phyloP scores from a whole-genome alignment of 2,329 filamentous ascomycete species.

The Botrytis hyacinthi region DNA sequence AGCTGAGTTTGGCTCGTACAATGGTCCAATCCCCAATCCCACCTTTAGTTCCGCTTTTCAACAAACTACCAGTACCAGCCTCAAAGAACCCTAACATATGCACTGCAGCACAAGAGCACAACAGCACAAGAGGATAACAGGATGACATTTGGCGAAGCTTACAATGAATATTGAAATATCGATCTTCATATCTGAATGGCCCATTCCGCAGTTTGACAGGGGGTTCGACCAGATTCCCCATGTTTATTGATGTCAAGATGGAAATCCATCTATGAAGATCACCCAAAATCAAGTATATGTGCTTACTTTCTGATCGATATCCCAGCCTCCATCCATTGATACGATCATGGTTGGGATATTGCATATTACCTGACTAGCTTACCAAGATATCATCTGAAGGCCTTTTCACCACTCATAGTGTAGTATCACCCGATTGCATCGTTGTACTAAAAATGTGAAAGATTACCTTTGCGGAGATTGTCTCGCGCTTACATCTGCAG shows the following conservation, averaged over 20 bases:
- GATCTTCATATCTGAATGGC: slow-evolving; percentile 7
- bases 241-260: background rate
- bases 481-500: background rate
- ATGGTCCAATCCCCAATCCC: slow-evolving; percentile 11
- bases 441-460: background rate
- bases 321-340: background rate
- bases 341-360: background rate
- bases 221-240: background rate
- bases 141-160: background rate
- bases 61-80: background rate
- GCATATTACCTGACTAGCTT: background rate
- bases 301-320: slow-evolving; percentile 3
- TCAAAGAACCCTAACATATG: background rate
- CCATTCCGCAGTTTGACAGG: background rate
- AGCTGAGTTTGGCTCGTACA: slow-evolving; percentile 5
- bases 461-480: background rate
- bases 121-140: background rate
- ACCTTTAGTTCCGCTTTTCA: background rate
- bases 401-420: background rate
- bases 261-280: background rate
- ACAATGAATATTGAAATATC: slow-evolving; percentile 1
- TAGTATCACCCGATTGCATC: background rate
- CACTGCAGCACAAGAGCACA: background rate
- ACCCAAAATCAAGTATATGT: background rate
- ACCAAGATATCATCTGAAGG: background rate